phyloP scores from a whole-genome alignment of 352 stramenopile genomes.

The Pythium brachiatum region DNA sequence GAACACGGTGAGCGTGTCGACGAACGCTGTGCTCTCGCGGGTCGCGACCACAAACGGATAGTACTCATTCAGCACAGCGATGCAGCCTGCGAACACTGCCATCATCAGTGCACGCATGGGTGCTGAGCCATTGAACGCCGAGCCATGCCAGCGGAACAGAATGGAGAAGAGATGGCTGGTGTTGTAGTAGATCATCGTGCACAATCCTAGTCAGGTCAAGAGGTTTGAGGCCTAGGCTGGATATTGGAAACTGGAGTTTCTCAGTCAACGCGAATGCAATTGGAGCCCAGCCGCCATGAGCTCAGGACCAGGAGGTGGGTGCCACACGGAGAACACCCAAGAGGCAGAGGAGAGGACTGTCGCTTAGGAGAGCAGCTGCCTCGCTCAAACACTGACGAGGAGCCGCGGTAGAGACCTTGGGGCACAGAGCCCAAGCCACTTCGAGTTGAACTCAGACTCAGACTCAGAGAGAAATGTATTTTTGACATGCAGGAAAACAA shows the following conservation, averaged over 20 bases:
- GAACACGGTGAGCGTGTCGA: conserved; percentile 80
- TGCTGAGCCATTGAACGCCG: conserved; percentile 66
- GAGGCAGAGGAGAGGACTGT: neutral
- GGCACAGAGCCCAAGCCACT: too few relatives aligned
- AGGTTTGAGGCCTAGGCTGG: neutral
- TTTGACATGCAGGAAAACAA: neutral
- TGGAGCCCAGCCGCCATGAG: neutral
- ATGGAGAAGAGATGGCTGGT: conserved; percentile 53
- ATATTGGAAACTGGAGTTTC: neutral
- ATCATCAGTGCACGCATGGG: conserved; percentile 62
- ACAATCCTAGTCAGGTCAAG: neutral
- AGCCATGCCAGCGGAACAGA: conserved; percentile 69
- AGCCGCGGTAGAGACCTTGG: neutral
- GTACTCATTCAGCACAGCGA: conserved; percentile 51
- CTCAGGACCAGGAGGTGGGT: neutral
- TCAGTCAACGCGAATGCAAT: neutral
- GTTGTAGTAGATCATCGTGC: conserved; percentile 80
- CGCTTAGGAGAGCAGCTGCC: conserved; percentile 7
- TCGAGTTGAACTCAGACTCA: conserved; percentile 10
- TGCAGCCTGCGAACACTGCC: conserved; percentile 52
- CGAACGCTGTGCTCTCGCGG: conserved; percentile 67
- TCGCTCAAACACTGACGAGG: neutral
- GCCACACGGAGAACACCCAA: neutral
- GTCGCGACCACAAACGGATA: conserved; percentile 67
- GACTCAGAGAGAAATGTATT: neutral